phyloP scores from a whole-genome alignment of 2,329 filamentous ascomycete genomes.

The Aureobasidium vineae region DNA sequence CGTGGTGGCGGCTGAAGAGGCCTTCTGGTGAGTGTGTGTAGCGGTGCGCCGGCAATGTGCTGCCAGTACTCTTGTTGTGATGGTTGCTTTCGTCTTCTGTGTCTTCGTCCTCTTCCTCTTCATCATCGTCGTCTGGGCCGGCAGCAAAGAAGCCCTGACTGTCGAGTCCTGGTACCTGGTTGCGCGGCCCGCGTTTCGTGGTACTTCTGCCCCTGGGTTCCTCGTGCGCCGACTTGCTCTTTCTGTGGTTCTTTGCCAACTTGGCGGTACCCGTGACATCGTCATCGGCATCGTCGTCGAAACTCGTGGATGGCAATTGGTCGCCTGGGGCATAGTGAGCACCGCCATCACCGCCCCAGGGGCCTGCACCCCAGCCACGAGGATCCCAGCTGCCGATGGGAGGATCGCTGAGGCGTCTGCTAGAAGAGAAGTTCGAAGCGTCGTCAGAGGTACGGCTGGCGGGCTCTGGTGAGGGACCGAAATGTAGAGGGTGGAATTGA shows the following conservation, averaged over 20 bases:
- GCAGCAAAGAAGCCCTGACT: constrained; percentile 24
- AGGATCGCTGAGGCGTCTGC: constrained; percentile 57
- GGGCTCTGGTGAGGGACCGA: constrained; percentile 76
- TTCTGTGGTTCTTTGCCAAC: constrained; percentile 35
- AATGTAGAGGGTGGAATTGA: constrained; percentile 78
- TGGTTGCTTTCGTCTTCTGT: not conserved
- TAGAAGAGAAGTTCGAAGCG: constrained; percentile 80
- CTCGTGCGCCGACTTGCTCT: constrained; percentile 65
- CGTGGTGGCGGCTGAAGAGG: constrained; percentile 1
- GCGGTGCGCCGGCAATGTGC: constrained; percentile 42
- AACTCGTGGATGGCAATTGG: constrained; percentile 39
- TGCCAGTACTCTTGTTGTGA: constrained; percentile 4
- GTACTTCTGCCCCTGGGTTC: constrained; percentile 58
- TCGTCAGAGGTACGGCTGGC: constrained; percentile 36
- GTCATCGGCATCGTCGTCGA: constrained; percentile 32
- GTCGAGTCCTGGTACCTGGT: constrained; percentile 24
- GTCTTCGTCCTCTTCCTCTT: constrained; percentile 16
- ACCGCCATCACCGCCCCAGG: constrained; percentile 43
- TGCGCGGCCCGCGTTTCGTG: constrained; percentile 19
- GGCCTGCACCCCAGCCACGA: constrained; percentile 58
- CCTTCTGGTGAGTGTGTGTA: constrained; percentile 32
- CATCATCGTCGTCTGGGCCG: constrained; percentile 5
- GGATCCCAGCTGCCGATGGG: constrained; percentile 70
- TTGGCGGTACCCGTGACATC: constrained; percentile 26
- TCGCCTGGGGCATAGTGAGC: constrained; percentile 33